Evolutionary conservation across 768 basidiomycete species (phyloP), one percentile per base, ranked within the genome.

Genomic region (Boletellus sp.): DNA sequence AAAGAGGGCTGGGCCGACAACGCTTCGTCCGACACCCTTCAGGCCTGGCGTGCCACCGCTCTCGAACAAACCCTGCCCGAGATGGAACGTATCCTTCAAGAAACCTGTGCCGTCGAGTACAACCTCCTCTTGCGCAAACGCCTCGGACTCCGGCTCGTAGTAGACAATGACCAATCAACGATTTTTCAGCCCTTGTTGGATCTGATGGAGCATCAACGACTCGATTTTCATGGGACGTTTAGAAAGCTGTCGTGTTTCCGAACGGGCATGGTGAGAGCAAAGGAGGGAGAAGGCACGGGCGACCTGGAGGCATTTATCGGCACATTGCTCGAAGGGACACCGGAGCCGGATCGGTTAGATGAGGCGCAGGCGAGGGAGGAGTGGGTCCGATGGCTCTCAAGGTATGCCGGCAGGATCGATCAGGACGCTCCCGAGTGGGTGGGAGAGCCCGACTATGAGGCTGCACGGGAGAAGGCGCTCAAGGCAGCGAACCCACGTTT

Each of bases 161-260:
- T 80, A 20, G 48, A 72, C 2, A 71, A 65, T 1, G 93, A 96
- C 69, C 84, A 88, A 49, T 60, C 70, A 1, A 59, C 66, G 33
- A 62, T 94, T 36, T 73, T 85, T 53, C 76, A 76, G 8, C 85
- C 87, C 1, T 75, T 94, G 36, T 74, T 97, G n/a, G 74, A 80
- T 35, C 67, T 94, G 31, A 79, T 98, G 71, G 79, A 85, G 49
- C 64, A 67, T 2, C 80, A 93, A 54, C 72, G 74, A 43, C 75
- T 97, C n/a, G 96, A 98, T 70, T 95, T 93, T 70, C 84, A 93
- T 61, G 76, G 79, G 13, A 86, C 92, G 3, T 91, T 97, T 77
- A 82, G 95, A 22, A 72, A 66, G 4, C 73, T 99, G 9, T 72
- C 75, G 2, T 69, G 66, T 36, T 94, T 95, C 78, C 72, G 72